A percentile compares a stretch with the other conserved stretches of the same genome.
phyloP scores from a whole-genome alignment of 345 rosid species.

The Eutrema heterophyllum region DNA sequence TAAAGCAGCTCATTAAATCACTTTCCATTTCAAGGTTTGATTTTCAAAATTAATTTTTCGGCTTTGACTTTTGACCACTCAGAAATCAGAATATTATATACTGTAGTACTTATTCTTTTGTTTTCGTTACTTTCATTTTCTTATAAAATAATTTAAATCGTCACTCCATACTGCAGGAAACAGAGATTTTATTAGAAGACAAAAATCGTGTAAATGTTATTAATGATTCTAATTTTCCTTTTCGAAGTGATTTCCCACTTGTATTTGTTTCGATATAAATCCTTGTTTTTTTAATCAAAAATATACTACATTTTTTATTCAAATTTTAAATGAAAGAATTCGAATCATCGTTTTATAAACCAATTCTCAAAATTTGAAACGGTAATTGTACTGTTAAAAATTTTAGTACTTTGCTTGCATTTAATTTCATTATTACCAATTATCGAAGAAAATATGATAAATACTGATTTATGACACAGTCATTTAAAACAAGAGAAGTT shows the following conservation, averaged over 20 bases:
- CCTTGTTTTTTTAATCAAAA: too few relatives aligned
- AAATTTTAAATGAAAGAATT: too few relatives aligned
- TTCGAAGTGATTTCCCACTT: too few relatives aligned
- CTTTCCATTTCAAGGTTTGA: neutral
- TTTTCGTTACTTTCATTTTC: neutral
- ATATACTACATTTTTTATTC: too few relatives aligned
- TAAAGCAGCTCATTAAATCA: conserved; percentile 5
- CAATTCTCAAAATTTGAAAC: neutral
- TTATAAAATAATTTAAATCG: too few relatives aligned
- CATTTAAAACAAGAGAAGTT: neutral
- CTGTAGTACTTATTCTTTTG: neutral
- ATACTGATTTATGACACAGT: neutral
- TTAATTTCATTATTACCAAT: neutral
- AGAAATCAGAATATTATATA: neutral
- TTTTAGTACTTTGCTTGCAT: neutral
- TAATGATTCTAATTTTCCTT: too few relatives aligned
- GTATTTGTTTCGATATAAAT: too few relatives aligned
- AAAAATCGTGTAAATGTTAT: neutral
- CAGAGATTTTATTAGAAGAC: neutral
- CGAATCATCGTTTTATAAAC: too few relatives aligned
- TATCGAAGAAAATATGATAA: neutral
- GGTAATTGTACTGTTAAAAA: neutral
- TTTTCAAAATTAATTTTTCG: neutral
- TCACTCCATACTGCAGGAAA: too few relatives aligned
- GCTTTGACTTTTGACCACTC: neutral